Conservation (phyloP, 441 rosid species). For the Croton laevigatus region DNA sequence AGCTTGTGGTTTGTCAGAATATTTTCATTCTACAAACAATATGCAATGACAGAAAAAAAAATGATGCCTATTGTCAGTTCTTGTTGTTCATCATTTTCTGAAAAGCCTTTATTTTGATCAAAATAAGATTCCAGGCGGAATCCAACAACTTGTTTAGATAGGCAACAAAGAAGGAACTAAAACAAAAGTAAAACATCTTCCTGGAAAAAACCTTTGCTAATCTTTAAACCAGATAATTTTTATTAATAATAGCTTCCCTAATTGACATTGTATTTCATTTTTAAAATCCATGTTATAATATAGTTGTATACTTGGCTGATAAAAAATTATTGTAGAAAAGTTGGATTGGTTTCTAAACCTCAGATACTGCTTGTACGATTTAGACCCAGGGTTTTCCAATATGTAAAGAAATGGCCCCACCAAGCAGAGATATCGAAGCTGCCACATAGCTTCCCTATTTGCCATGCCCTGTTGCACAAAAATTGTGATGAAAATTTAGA, state of each 20-base stretch:
- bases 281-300: not conserved
- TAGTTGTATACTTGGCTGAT: not conserved
- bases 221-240: not conserved
- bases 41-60: not conserved
- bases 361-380: slow-evolving; percentile 83
- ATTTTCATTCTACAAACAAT: not conserved
- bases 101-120: not conserved
- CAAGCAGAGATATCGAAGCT: slow-evolving; percentile 76
- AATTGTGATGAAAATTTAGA: slow-evolving; percentile 16
- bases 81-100: slow-evolving; percentile 2
- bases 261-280: not conserved
- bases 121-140: not conserved
- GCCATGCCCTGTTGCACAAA: slow-evolving; percentile 66
- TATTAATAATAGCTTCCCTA: not conserved
- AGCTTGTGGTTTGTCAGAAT: not conserved
- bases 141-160: not conserved
- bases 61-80: not conserved
- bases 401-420: slow-evolving; percentile 91
- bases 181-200: not conserved
- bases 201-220: not conserved
- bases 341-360: slow-evolving; percentile 49
- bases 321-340: slow-evolving; percentile 20
- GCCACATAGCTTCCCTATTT: slow-evolving; percentile 95
- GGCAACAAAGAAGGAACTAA: not conserved
- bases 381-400: slow-evolving; percentile 71